Evolutionary conservation across 768 basidiomycete species (phyloP).

Genomic region (Leucosporidium scottii): DNA sequence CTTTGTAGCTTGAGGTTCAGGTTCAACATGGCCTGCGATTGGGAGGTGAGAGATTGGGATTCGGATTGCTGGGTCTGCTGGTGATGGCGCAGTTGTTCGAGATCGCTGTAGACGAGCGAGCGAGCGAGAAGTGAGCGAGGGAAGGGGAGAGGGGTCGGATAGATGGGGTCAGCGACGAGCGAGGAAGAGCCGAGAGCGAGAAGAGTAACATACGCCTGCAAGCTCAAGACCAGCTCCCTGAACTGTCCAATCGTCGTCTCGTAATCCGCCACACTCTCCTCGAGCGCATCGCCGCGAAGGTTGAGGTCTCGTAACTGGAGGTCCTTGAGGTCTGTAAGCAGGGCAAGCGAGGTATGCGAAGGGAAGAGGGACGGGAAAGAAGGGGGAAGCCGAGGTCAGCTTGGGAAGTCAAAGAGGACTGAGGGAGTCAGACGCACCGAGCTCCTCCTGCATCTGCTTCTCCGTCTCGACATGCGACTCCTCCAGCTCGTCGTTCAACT

Average conservation of each 20-base stretch:
- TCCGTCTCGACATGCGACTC: conserved; percentile 93
- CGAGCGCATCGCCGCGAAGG: conserved; percentile 59
- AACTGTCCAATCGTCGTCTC: conserved; percentile 86
- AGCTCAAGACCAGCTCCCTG: conserved; percentile 75
- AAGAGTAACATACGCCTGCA: conserved; percentile 59
- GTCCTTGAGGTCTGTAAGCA: conserved; percentile 50
- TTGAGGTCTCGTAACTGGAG: conserved; percentile 59
- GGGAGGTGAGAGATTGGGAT: conserved; percentile 72
- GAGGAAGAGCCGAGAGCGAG: conserved; percentile 7
- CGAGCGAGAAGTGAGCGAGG: not conserved
- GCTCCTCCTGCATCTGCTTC: conserved; percentile 78
- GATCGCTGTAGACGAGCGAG: conserved; percentile 55
- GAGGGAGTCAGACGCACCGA: conserved; percentile 53
- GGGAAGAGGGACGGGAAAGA: not conserved
- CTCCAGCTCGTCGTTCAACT: conserved; percentile 93
- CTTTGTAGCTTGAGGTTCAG: conserved; percentile 91
- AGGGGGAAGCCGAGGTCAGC: conserved; percentile 25
- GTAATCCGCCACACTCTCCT: conserved; percentile 74
- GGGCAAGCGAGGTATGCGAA: not conserved
- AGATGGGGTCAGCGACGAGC: not conserved
- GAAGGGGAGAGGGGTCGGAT: no score
- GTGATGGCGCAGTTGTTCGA: conserved; percentile 72
- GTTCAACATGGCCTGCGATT: conserved; percentile 88
- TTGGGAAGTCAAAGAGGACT: not conserved
- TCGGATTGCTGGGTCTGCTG: conserved; percentile 78